These are phyloP conservation scores for Yamadazyma endophytica DNA, from an alignment of 805 yeast genomes.

Conservation along the genomic window DNA sequence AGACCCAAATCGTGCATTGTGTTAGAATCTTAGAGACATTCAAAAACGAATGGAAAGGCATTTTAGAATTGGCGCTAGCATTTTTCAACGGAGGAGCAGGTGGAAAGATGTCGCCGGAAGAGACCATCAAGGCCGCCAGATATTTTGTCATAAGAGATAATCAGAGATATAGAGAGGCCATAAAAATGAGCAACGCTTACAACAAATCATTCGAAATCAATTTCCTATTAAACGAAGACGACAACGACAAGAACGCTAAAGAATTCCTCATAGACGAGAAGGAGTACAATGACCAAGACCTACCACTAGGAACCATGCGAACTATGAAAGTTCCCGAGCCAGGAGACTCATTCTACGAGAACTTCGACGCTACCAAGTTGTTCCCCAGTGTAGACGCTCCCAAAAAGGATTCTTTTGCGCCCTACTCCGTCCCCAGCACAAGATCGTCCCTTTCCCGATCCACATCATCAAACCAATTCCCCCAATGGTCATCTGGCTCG, in stretches of 20 bases:
- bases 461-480: too few relatives aligned
- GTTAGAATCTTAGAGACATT: conserved; percentile 4
- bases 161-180: conserved; percentile 1
- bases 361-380: conserved; percentile 6
- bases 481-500: too few relatives aligned
- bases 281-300: conserved; percentile 4
- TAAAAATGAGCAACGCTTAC: conserved; percentile 1
- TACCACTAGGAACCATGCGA: conserved; percentile 4
- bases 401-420: too few relatives aligned
- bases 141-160: conserved; percentile 2
- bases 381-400: conserved; percentile 3
- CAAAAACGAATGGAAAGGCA: conserved; percentile 10
- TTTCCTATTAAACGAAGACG: conserved; percentile 8
- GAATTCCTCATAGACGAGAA: conserved; percentile 1
- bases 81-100: too few relatives aligned
- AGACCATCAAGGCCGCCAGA: conserved; percentile 3
- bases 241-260: neutral
- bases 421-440: too few relatives aligned
- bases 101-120: conserved; percentile 2
- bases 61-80: conserved; percentile 5
- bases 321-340: conserved; percentile 7
- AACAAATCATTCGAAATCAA: conserved; percentile 8
- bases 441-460: too few relatives aligned
- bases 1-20: conserved; percentile 6
- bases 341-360: conserved; percentile 2